Base-by-base conservation (phyloP, 192 early-diverging fungal species). In the Backusella australiensis region DNA sequence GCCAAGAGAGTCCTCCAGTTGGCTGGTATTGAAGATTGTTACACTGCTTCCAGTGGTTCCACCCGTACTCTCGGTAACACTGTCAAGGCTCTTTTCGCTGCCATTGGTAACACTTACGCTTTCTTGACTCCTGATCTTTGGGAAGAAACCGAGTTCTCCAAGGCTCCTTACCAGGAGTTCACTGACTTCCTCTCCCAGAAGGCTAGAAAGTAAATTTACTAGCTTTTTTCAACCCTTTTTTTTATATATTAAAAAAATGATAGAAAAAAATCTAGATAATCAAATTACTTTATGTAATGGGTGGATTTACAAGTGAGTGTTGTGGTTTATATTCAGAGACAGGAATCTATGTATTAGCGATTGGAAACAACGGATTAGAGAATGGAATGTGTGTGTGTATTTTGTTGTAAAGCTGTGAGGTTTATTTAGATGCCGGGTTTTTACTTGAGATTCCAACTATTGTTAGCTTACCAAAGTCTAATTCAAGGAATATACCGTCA, bases 1-100 rank as follows among this genome's bases (percentile, higher is more conserved):
- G 89, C 96, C 88, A 99, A 99, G 94, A 96, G 95, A 92, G 90
- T 99, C 76, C 90, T 97, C 78, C 88, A 94, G 86, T 91, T 97
- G 76, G 97, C 97, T 79, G 97, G 97, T 94, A 93, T 99, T 86
- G 89, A 90, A 76, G 97, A 99, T 87, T 95, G 94, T 90, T 99
- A 99, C 90, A 99, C 97, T 85, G 90, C 93, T 75, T 88, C 97
- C 84, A 89, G 94, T 77, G 97, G 97, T 82, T 95, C 95, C 80
- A 99, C 97, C 91, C 94, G 93, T 86, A 99, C 97, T 82, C 93
- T 96, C 73, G 97, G 97, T 82, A 99, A 99, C 95, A 98, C 97
- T 82, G 95, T 99, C 87, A 99, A 99, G 95, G 97, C 97, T 77
- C 93, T 94, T 80, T 98, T 98, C 87, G 92, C 86, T 83, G 97